Conservation (phyloP, 306 rosid species). For the Styphnolobium japonicum region DNA sequence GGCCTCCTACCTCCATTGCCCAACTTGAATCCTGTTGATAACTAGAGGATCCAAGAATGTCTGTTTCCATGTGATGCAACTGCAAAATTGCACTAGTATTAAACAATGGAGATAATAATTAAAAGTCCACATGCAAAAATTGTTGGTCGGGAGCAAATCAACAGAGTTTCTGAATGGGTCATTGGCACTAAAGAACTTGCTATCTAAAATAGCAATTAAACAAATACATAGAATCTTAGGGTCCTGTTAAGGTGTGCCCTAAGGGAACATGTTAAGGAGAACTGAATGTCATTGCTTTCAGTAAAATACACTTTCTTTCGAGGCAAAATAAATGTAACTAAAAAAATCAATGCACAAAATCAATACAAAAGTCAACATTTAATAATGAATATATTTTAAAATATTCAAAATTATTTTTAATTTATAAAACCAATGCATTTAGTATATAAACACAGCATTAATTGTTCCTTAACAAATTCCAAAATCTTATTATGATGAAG, state of each 20-base stretch:
- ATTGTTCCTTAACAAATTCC: background rate
- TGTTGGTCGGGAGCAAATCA: background rate
- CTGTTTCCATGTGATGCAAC: slow-evolving; percentile 62
- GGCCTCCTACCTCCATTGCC: slow-evolving; percentile 97
- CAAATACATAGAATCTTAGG: background rate
- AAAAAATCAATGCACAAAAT: background rate
- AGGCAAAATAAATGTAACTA: background rate
- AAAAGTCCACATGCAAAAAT: background rate
- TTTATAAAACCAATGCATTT: background rate
- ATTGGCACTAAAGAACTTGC: background rate
- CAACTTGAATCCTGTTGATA: slow-evolving; percentile 88
- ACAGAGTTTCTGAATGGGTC: background rate
- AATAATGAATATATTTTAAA: background rate
- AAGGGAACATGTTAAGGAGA: background rate
- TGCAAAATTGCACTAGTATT: slow-evolving; percentile 33
- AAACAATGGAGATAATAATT: background rate
- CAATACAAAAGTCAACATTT: background rate
- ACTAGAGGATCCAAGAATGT: slow-evolving; percentile 51
- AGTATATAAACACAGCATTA: background rate
- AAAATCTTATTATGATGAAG: background rate
- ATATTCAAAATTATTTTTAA: background rate
- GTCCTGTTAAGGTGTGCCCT: background rate
- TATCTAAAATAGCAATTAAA: background rate
- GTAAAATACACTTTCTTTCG: background rate
- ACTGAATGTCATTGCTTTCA: background rate